These are phyloP conservation scores for Parathielavia hyrcaniae DNA, from an alignment of 495 filamentous ascomycete species.

Conservation along the genomic window DNA sequence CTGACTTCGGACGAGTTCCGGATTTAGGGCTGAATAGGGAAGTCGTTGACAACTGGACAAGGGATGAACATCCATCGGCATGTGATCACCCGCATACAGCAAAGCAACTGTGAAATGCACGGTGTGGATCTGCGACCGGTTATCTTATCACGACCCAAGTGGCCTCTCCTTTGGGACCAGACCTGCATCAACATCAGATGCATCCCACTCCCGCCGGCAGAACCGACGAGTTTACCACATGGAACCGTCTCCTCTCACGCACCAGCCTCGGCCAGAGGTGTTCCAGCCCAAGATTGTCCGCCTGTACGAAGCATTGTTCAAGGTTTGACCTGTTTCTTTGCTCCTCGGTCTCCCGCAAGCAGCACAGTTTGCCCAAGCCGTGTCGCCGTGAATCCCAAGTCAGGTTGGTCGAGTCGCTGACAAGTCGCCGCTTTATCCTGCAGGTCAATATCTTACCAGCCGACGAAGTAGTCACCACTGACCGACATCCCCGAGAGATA, in stretches of 20 bases:
- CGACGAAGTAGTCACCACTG: background rate
- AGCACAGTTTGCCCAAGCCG: background rate
- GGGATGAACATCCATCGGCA: background rate
- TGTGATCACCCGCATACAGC: background rate
- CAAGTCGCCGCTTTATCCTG: background rate
- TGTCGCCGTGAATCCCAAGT: background rate
- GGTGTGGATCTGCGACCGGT: too few species aligned
- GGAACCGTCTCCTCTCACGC: slow-evolving; percentile 89
- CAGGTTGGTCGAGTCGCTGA: background rate
- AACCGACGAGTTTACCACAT: slow-evolving; percentile 41
- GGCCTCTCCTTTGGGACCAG: background rate
- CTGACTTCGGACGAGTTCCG: background rate
- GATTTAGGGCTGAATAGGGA: background rate
- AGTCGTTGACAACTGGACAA: background rate
- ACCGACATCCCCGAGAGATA: slow-evolving; percentile 8
- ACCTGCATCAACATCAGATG: background rate
- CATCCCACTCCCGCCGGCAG: background rate
- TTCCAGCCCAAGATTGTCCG: slow-evolving; percentile 91
- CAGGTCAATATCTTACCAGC: slow-evolving; percentile 5
- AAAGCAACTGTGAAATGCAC: background rate
- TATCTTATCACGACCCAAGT: slow-evolving; percentile 3
- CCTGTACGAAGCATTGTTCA: slow-evolving; percentile 82
- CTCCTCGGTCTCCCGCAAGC: background rate
- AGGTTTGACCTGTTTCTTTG: slow-evolving; percentile 46
- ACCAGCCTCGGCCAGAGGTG: slow-evolving; percentile 80